phyloP scores from a whole-genome alignment of 2,329 filamentous ascomycete species.

The Cadophora malorum region DNA sequence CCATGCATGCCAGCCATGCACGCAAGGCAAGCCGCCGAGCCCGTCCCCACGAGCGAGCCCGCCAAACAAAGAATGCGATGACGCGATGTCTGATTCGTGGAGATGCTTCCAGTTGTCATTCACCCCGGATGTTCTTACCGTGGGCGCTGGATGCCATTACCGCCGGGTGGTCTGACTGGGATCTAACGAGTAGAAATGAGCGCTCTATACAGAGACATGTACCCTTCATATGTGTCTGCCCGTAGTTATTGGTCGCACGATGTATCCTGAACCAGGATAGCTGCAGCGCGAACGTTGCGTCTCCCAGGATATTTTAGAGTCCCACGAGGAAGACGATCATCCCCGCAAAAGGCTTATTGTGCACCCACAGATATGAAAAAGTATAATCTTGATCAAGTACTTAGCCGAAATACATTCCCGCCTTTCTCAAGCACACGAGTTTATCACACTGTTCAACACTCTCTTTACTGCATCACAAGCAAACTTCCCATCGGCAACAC shows the following conservation, averaged over 20 bases:
- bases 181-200: background rate
- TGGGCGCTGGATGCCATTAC: background rate
- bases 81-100: background rate
- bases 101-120: background rate
- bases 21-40: background rate
- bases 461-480: too few species aligned
- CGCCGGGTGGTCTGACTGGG: background rate
- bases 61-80: background rate
- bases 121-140: background rate
- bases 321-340: background rate
- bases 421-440: too few species aligned
- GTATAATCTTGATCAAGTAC: background rate
- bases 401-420: too few species aligned
- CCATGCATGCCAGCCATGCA: background rate
- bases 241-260: background rate
- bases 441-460: background rate
- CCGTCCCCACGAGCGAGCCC: background rate
- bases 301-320: background rate
- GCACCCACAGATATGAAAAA: background rate
- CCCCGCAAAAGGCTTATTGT: conserved; percentile 10
- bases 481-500: background rate
- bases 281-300: conserved; percentile 4
- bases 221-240: background rate
- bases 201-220: too few species aligned
- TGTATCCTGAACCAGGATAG: background rate